phyloP scores from a whole-genome alignment of 1,284 basidiomycete genomes.

The Irpex lacteus region DNA sequence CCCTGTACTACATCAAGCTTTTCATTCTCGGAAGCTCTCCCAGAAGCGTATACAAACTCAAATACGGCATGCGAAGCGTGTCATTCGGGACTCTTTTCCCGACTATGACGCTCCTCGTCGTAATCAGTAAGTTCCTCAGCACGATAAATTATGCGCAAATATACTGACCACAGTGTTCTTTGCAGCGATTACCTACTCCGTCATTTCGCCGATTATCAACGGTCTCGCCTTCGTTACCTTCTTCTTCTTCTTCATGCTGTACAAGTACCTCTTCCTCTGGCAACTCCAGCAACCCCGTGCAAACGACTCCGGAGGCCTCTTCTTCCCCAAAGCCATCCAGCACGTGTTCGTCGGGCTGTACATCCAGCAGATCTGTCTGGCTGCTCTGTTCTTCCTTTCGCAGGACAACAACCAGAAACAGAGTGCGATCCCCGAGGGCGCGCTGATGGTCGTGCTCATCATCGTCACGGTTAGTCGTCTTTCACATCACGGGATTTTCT shows the following conservation, averaged over 20 bases:
- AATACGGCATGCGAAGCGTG: conserved; percentile 63
- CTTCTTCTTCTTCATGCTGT: conserved; percentile 80
- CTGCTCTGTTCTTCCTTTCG: conserved; percentile 87
- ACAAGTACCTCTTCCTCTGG: conserved; percentile 89
- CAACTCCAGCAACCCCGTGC: conserved; percentile 71
- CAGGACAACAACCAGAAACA: conserved; percentile 48
- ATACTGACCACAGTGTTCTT: background rate
- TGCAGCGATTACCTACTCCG: conserved; percentile 71
- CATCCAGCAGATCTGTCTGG: conserved; percentile 78
- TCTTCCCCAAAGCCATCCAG: conserved; percentile 93
- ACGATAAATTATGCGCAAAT: background rate
- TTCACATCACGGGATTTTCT: background rate
- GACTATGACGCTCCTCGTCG: conserved; percentile 65
- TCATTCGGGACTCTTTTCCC: conserved; percentile 89
- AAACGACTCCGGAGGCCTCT: conserved; percentile 88
- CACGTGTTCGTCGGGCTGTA: conserved; percentile 95
- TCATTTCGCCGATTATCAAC: conserved; percentile 94
- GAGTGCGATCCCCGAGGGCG: conserved; percentile 69
- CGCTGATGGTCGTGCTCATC: conserved; percentile 83
- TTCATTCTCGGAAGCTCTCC: conserved; percentile 87
- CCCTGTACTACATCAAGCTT: conserved; percentile 85
- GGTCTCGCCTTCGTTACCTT: conserved; percentile 85
- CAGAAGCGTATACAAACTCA: conserved; percentile 76
- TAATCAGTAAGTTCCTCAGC: conserved; percentile 44
- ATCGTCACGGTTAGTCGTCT: conserved; percentile 62